Conservation (phyloP, 345 rosid species). For the Geranium brycei region DNA sequence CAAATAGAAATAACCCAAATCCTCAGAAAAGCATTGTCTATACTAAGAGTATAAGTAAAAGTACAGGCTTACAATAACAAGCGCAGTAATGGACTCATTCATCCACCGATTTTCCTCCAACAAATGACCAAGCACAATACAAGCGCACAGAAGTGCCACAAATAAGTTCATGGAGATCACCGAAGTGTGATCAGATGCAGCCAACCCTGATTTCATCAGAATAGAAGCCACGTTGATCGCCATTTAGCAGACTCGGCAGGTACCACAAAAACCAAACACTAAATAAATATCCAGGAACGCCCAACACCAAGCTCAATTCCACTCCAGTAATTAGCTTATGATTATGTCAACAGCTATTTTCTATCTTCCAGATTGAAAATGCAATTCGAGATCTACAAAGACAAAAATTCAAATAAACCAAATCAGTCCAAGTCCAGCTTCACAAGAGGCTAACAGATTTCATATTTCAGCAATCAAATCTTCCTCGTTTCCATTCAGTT, state of each 20-base stretch:
- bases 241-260: constrained; percentile 19
- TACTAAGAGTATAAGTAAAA: too few relatives aligned
- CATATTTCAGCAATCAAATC: too few relatives aligned
- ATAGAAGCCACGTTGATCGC: constrained; percentile 20
- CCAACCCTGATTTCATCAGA: constrained; percentile 17
- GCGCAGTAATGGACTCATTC: constrained; percentile 93
- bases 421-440: too few relatives aligned
- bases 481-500: too few relatives aligned
- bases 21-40: neutral
- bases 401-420: too few relatives aligned
- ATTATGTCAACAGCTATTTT: too few relatives aligned
- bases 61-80: constrained; percentile 48
- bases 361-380: too few relatives aligned
- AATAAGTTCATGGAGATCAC: constrained; percentile 81
- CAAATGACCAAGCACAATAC: constrained; percentile 80
- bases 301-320: neutral
- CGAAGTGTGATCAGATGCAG: constrained; percentile 55
- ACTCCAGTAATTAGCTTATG: neutral
- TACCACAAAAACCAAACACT: neutral
- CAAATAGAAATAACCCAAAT: neutral
- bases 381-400: too few relatives aligned
- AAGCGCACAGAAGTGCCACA: constrained; percentile 74
- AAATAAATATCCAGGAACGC: neutral
- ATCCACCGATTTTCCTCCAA: constrained; percentile 76
- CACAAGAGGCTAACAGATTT: too few relatives aligned